Base-by-base conservation (phyloP, 192 early-diverging fungal species). In the Phlyctochytrium planicorne region DNA sequence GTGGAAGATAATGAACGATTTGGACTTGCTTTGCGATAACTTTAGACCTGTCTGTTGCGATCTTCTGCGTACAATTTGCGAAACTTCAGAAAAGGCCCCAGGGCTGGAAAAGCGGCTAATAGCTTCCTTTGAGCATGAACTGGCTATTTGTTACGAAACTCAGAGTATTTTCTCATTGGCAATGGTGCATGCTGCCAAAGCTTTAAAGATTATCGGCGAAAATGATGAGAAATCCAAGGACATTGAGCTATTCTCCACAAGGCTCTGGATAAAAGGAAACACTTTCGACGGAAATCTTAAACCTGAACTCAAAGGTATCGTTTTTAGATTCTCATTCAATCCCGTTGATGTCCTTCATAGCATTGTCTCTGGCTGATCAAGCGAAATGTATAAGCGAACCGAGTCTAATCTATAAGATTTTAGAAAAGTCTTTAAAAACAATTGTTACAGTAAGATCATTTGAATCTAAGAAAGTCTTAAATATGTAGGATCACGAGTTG, bases 241-340 rank as follows among this genome's bases (percentile, higher is more conserved):
- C 34, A 65, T 71, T 40, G 69, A 71, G 37, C 62, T 71, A 12
- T 30, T 71, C 0, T 53, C 64, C 3, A 60, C 59, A 30, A 71
- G 63, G 34, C 69, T 71, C 30, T 71, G 69, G 69, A 71, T 71
- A 52, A 71, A 71, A 30, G 69, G 61, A 3, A 71, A 71, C 35
- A 71, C 69, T 2, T 71, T 71, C 63, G 69, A 71, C 31, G 69
- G 69, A 0, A 60, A 71, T 55, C 53, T 71, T 23, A 63, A 34
- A 35, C 30, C 61, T 20, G 69, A 71, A 35, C 31, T 71, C 20
- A 71, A 71, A 71, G 66, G 66, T 68, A 0, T 2, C 10, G 12
- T 2, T 16, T 59, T 30, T 24, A 25, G 16, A 29, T 25, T n/a
- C 16, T 32, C 30, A 36, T 68, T 57, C 40, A 60, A 47, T 2